phyloP scores from a whole-genome alignment of 148 eudicot genomes.

The Silene conica region DNA sequence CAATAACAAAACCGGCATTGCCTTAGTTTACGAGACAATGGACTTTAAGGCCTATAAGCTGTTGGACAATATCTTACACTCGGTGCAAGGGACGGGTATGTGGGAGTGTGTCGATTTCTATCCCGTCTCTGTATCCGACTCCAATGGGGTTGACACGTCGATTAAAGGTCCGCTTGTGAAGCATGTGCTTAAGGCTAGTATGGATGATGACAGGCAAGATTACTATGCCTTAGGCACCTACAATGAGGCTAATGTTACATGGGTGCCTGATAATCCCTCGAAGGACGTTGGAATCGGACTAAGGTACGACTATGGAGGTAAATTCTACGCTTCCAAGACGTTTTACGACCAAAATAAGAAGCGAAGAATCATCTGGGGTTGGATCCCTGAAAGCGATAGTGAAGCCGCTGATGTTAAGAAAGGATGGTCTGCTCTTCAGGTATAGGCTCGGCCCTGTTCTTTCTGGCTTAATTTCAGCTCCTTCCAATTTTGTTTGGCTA shows the following conservation, averaged over 20 bases:
- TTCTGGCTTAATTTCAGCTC: too few relatives aligned
- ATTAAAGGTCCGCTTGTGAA: constrained; percentile 49
- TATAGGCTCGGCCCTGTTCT: too few relatives aligned
- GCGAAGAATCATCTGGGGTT: constrained; percentile 76
- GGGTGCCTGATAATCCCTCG: constrained; percentile 63
- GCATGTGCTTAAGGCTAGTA: constrained; percentile 71
- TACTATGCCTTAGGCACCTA: constrained; percentile 67
- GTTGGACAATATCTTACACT: constrained; percentile 42
- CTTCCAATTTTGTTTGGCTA: too few relatives aligned
- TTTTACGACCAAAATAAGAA: constrained; percentile 57
- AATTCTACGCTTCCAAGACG: constrained; percentile 72
- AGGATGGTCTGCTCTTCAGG: constrained; percentile 86
- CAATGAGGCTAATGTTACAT: constrained; percentile 31
- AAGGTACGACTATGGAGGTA: constrained; percentile 79
- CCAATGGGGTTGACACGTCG: constrained; percentile 67
- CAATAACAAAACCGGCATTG: constrained; percentile 47
- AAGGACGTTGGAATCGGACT: constrained; percentile 64
- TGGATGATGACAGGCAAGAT: constrained; percentile 70
- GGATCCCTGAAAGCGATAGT: constrained; percentile 62
- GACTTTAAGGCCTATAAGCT: constrained; percentile 48
- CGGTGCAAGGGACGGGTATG: constrained; percentile 70
- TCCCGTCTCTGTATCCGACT: constrained; percentile 46
- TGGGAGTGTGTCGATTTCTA: constrained; percentile 93
- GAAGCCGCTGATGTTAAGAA: constrained; percentile 55
- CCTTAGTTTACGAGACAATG: constrained; percentile 63